Conservation (phyloP, 768 basidiomycete genomes). For the Boletellus ananas region DNA sequence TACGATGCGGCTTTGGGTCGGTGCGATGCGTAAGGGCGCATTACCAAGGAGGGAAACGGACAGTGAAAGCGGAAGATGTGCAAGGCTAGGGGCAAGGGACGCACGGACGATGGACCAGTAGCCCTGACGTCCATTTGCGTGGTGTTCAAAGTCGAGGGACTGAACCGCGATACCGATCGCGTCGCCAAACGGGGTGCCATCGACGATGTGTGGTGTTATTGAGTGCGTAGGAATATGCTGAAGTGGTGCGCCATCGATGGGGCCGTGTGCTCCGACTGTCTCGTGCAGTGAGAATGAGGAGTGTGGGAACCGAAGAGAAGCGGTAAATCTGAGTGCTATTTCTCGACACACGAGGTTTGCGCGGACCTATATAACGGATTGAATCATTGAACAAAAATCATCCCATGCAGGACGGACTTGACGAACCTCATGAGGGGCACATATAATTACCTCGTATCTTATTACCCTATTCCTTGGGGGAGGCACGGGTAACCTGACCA, state of each 20-base stretch:
- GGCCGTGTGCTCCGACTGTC: not conserved
- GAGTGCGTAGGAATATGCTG: slow-evolving; percentile 49
- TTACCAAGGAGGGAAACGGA: slow-evolving; percentile 14
- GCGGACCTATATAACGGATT: slow-evolving; percentile 51
- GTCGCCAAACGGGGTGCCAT: slow-evolving; percentile 72
- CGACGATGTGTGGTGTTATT: slow-evolving; percentile 64
- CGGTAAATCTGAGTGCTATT: slow-evolving; percentile 51
- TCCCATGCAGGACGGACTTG: slow-evolving; percentile 1
- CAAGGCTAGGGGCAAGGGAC: not conserved
- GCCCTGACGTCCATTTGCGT: slow-evolving; percentile 21
- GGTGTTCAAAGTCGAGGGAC: slow-evolving; percentile 30
- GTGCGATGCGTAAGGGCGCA: slow-evolving; percentile 42
- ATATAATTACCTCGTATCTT: slow-evolving; percentile 66
- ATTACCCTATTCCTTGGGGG: slow-evolving; percentile 41
- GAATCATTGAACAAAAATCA: not conserved
- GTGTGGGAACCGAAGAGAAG: slow-evolving; percentile 37
- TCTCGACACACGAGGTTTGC: slow-evolving; percentile 26
- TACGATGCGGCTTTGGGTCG: slow-evolving; percentile 59
- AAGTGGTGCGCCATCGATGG: slow-evolving; percentile 21
- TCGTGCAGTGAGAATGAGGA: not conserved
- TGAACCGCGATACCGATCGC: slow-evolving; percentile 63
- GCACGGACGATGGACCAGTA: slow-evolving; percentile 52
- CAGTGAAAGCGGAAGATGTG: slow-evolving; percentile 14
- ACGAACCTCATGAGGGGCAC: slow-evolving; percentile 77
- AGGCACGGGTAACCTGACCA: slow-evolving; percentile 45